These are phyloP conservation scores for Mortierella sp. DNA, from an alignment of 371 early-diverging fungal genomes.

Conservation along the genomic window DNA sequence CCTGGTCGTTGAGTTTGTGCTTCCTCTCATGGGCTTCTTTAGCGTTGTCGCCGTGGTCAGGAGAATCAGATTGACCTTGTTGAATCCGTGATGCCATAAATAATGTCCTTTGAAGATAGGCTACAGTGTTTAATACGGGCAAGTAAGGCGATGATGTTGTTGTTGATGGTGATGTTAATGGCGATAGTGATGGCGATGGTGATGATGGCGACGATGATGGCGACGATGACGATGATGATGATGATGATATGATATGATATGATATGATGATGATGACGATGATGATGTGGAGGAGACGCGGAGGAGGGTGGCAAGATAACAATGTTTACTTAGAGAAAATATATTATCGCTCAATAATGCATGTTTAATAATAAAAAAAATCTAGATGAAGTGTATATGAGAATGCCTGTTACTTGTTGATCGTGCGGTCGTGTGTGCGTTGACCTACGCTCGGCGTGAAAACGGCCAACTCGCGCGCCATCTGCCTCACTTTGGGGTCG, in stretches of 20 bases:
- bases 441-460: conserved; percentile 54
- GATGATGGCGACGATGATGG: not conserved
- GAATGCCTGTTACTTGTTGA: conserved; percentile 32
- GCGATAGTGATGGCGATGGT: not conserved
- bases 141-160: not conserved
- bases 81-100: not conserved
- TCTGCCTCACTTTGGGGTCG: conserved; percentile 78
- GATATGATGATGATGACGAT: not conserved
- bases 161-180: not conserved
- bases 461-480: conserved; percentile 62
- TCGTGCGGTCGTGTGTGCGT: conserved; percentile 52
- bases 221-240: not conserved
- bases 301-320: too few relatives aligned
- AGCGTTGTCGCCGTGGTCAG: not conserved
- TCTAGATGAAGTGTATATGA: not conserved
- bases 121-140: too few relatives aligned
- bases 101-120: not conserved
- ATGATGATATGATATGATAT: too few relatives aligned
- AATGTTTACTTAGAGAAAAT: not conserved
- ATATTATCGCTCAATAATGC: not conserved
- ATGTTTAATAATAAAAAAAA: not conserved
- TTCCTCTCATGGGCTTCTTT: not conserved
- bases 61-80: not conserved
- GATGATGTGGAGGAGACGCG: not conserved
- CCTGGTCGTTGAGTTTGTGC: not conserved